These are phyloP conservation scores for Saprolegnia diclina DNA, from an alignment of 352 stramenopile genomes.

Conservation along the genomic window DNA sequence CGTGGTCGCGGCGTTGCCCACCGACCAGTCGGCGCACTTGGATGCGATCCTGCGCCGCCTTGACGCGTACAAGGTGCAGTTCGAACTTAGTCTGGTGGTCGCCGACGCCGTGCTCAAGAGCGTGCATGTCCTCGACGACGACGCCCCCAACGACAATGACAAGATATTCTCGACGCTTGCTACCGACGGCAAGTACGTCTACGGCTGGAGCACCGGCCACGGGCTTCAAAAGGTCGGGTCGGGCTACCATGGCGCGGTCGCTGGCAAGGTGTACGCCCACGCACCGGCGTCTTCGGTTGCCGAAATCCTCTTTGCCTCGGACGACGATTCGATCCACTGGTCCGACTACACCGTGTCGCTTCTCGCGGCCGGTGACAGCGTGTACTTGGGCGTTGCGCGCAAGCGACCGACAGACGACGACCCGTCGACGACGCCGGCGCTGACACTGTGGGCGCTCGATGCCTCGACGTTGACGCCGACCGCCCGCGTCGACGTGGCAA, in stretches of 20 bases:
- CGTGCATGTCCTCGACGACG: neutral
- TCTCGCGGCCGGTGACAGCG: neutral
- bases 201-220: neutral
- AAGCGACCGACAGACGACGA: neutral
- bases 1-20: neutral
- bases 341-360: neutral
- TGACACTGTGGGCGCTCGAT: neutral
- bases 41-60: neutral
- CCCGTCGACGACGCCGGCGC: too few species aligned
- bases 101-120: neutral
- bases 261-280: slow-evolving; percentile 9
- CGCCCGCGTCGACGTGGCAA: neutral
- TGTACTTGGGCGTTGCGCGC: neutral
- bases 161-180: neutral
- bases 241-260: neutral
- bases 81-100: neutral
- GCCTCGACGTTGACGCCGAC: neutral
- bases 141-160: neutral
- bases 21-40: neutral
- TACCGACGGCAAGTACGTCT: slow-evolving; percentile 15
- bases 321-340: neutral
- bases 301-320: neutral
- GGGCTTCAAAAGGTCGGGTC: slow-evolving; percentile 17
- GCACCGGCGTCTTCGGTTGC: neutral
- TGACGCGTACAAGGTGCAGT: neutral